Evolutionary conservation across 306 rosid genomes (phyloP), one percentile per base, ranked within the genome.

Genomic region (Casuarina glauca): DNA sequence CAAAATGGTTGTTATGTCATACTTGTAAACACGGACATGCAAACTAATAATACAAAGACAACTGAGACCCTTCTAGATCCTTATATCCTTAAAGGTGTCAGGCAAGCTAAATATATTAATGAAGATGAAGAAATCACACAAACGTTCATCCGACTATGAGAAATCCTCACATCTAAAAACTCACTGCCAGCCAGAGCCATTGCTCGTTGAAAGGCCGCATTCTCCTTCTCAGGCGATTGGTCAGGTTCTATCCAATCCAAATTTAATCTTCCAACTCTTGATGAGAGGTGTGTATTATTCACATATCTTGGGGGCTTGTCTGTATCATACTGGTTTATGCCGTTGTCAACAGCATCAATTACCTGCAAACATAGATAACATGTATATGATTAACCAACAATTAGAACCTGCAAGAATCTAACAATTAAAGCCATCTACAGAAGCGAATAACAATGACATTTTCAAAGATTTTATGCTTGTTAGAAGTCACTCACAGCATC

Each of bases 321-420:
- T 0, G 94, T 91, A 81, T 96, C 97, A 32, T 88, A 96, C 72
- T 60, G 94, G 85, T 91, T 93, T 82, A 96, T 91, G 67, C 99
- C 99, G 26, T 96, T 96, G 89, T 96, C 99, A 76, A 88, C 54
- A 62, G 98, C 99, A 90, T 96, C 99, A 83, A 96, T 91, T 72
- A 96, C 99, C 99, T 96, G 87, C 78, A 20, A 79, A 77, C 70
- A 77, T 60, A 84, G 68, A 77, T 50, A 70, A 41, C 4, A 3
- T 8, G 36, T 62, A 3, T 26, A 19, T 73, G 61, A 57, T n/a
- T 26, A 45, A 43, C 41, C 71, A 41, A 13, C 45, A 4, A 50
- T 67, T 67, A 41, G 50, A 12, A 67, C 48, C 8, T 4, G 42
- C 48, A 42, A 42, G 44, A 64, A 66, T 9, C 10, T 41, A 8